phyloP scores from a whole-genome alignment of 2,329 filamentous ascomycete species.

The Scytalidium lignicola region DNA sequence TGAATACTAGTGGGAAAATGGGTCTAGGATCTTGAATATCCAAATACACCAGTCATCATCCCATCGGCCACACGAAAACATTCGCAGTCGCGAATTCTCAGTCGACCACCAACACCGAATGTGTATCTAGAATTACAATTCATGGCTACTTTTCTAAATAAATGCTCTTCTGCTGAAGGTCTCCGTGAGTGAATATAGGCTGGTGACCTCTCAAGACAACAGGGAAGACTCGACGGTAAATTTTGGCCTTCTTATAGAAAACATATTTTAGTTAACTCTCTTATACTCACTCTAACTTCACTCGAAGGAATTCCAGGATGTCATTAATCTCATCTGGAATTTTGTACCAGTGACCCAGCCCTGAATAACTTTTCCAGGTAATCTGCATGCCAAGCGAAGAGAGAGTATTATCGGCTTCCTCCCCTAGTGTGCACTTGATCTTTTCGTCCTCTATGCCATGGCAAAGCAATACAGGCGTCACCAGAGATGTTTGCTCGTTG shows the following conservation, averaged over 20 bases:
- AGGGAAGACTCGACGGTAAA: conserved; percentile 21
- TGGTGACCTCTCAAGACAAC: conserved; percentile 18
- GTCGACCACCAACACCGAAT: conserved; percentile 30
- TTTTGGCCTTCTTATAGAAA: conserved; percentile 23
- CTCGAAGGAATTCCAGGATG: conserved; percentile 30
- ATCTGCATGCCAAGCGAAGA: conserved; percentile 30
- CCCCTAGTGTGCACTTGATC: conserved; percentile 35
- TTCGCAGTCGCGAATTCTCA: conserved; percentile 33
- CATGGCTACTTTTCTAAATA: conserved; percentile 13
- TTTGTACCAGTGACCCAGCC: conserved; percentile 42
- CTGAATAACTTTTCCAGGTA: conserved; percentile 34
- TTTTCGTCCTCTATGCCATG: conserved; percentile 39
- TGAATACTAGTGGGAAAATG: conserved; percentile 26
- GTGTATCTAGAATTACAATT: no score
- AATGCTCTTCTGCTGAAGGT: conserved; percentile 30
- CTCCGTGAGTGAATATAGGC: conserved; percentile 29
- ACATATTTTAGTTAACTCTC: no score
- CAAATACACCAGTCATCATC: conserved; percentile 30
- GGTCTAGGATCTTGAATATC: conserved; percentile 26
- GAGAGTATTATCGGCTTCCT: conserved; percentile 33
- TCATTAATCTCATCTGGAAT: conserved; percentile 44
- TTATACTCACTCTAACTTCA: no score
- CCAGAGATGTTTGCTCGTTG: no score
- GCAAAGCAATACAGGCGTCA: conserved; percentile 37
- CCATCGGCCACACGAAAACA: conserved; percentile 28